Conservation (phyloP, 108 stramenopile genomes). For the Cyclotella kingstonii region DNA sequence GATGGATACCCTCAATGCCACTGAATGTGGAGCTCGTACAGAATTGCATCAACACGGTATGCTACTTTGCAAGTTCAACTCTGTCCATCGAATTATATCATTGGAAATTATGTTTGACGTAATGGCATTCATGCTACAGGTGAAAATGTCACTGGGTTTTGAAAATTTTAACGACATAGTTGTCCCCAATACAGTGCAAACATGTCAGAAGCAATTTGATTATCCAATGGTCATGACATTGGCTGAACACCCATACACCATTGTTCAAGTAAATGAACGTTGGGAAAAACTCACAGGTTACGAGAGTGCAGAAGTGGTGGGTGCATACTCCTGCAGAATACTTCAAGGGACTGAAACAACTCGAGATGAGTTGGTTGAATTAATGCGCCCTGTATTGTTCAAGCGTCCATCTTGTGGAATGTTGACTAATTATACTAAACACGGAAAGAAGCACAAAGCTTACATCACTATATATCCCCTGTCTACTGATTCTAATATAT, state of each 20-base stretch:
- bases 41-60: slow-evolving; percentile 91
- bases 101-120: slow-evolving; percentile 96
- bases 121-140: slow-evolving; percentile 97
- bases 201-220: slow-evolving; percentile 72
- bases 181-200: slow-evolving; percentile 86
- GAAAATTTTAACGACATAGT: slow-evolving; percentile 75
- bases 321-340: slow-evolving; percentile 66
- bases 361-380: slow-evolving; percentile 38
- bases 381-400: slow-evolving; percentile 77
- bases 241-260: slow-evolving; percentile 83
- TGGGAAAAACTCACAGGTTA: slow-evolving; percentile 90
- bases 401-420: slow-evolving; percentile 74
- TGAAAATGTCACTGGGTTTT: slow-evolving; percentile 89
- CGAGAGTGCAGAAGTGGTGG: slow-evolving; percentile 81
- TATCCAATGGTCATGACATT: slow-evolving; percentile 86
- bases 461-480: slow-evolving; percentile 73
- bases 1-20: slow-evolving; percentile 88
- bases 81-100: slow-evolving; percentile 80
- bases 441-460: slow-evolving; percentile 57
- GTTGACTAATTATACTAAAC: slow-evolving; percentile 71
- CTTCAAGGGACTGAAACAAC: slow-evolving; percentile 68
- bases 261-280: slow-evolving; percentile 83
- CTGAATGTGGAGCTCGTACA: slow-evolving; percentile 71
- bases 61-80: slow-evolving; percentile 92
- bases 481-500: slow-evolving; percentile 81